These are phyloP conservation scores for Pittosporum tobira DNA, from an alignment of 129 eudicot species.

Conservation along the genomic window DNA sequence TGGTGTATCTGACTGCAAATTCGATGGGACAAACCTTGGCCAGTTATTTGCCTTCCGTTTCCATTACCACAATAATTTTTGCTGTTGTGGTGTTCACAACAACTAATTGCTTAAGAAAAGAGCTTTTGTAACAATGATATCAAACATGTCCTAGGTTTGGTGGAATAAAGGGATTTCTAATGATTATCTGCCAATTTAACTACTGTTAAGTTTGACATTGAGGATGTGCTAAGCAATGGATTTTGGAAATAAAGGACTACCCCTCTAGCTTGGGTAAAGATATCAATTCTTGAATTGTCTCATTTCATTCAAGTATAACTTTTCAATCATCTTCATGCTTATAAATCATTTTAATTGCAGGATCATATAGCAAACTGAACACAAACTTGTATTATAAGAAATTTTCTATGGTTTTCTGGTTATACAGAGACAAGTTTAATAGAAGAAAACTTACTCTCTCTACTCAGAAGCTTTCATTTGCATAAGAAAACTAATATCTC, in stretches of 20 bases:
- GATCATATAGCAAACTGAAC: no score
- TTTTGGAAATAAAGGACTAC: neutral
- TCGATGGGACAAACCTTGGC: constrained; percentile 48
- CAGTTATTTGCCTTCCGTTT: constrained; percentile 74
- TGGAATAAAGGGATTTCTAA: neutral
- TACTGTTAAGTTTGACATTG: neutral
- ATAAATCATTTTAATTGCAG: no score
- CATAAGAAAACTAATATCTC: no score
- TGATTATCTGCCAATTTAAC: neutral
- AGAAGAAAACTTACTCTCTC: no score
- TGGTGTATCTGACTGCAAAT: constrained; percentile 60
- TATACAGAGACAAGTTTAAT: no score
- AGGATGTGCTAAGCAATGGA: neutral
- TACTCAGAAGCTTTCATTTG: no score
- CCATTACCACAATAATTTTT: constrained; percentile 54
- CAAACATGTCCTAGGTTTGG: neutral
- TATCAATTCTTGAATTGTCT: neutral
- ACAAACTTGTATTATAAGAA: no score
- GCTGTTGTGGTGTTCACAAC: constrained; percentile 52
- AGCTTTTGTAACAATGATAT: neutral
- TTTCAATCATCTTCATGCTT: no score
- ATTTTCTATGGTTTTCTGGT: no score
- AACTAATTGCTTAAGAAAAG: constrained; percentile 7
- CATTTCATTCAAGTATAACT: no score
- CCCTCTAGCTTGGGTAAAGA: no score